Evolutionary conservation across 2,329 filamentous ascomycete species (phyloP).

Genomic region (Aureobasidium melanogenum): DNA sequence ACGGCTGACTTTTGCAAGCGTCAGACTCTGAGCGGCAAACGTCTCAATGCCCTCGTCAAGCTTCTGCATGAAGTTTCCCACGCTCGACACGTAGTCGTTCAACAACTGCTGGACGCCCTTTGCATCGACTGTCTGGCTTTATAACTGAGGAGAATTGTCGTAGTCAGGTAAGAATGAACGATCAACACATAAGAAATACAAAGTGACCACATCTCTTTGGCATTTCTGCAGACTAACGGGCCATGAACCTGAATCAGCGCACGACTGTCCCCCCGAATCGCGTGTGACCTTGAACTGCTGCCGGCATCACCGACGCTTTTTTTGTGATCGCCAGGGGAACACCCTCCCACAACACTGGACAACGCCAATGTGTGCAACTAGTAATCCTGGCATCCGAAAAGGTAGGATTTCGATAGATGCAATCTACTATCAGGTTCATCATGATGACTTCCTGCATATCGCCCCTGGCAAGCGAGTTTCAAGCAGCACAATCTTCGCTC

Average conservation of each 20-base stretch:
- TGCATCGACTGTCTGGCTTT: not conserved
- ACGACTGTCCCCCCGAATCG: not conserved
- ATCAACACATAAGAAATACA: not conserved
- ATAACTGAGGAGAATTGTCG: not conserved
- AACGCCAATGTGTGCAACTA: not conserved
- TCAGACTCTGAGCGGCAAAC: not conserved
- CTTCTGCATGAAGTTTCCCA: not conserved
- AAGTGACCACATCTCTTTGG: not conserved
- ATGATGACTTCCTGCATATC: not conserved
- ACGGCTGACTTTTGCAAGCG: not conserved
- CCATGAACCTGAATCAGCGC: not conserved
- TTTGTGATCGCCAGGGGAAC: not conserved
- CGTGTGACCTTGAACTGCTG: not conserved
- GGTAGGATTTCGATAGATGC: not conserved
- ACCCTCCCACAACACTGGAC: not conserved
- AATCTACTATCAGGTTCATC: not conserved
- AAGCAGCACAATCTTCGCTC: not conserved
- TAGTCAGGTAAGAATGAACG: not conserved
- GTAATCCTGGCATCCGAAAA: not conserved
- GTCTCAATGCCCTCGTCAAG: not conserved
- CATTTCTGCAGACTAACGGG: not conserved
- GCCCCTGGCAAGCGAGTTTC: not conserved
- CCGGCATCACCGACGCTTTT: not conserved
- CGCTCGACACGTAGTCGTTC: not conserved
- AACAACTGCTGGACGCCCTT: not conserved